Percentiles rank a stretch among this genome's conserved stretches.
phyloP scores from a whole-genome alignment of 306 rosid genomes.

The Trifolium repens region DNA sequence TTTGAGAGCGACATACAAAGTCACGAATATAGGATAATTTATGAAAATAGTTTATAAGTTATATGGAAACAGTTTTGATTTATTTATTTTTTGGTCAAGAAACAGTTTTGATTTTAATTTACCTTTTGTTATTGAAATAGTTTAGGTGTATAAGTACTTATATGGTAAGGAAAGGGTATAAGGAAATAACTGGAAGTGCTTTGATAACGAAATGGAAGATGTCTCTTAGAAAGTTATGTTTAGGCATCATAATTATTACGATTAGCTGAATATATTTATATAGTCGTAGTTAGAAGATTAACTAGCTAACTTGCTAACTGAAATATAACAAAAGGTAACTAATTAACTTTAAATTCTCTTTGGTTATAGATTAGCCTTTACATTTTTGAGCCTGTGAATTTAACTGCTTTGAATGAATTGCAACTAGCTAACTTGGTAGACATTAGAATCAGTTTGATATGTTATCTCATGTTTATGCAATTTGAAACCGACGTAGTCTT shows the following conservation, averaged over 20 bases:
- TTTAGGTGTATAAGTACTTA: too few species aligned
- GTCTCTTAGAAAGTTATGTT: too few species aligned
- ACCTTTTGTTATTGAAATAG: too few species aligned
- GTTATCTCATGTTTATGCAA: constrained; percentile 22
- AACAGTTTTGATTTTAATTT: too few species aligned
- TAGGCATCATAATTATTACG: background rate
- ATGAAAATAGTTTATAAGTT: too few species aligned
- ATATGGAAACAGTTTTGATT: too few species aligned
- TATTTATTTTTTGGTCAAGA: too few species aligned
- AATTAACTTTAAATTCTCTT: background rate
- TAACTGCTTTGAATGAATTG: constrained; percentile 12
- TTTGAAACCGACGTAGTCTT: background rate
- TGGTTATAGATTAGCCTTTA: background rate
- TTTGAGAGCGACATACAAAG: too few species aligned
- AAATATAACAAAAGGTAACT: background rate
- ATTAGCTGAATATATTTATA: background rate
- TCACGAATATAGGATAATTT: too few species aligned
- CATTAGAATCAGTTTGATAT: constrained; percentile 7
- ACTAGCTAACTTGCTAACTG: background rate
- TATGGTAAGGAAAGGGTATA: too few species aligned
- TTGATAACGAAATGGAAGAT: too few species aligned
- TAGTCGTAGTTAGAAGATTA: background rate
- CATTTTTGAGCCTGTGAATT: constrained; percentile 5
- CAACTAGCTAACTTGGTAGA: background rate
- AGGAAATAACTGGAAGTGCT: too few species aligned